phyloP scores from a whole-genome alignment of 805 yeast species.

The Myxozyma geophila region DNA sequence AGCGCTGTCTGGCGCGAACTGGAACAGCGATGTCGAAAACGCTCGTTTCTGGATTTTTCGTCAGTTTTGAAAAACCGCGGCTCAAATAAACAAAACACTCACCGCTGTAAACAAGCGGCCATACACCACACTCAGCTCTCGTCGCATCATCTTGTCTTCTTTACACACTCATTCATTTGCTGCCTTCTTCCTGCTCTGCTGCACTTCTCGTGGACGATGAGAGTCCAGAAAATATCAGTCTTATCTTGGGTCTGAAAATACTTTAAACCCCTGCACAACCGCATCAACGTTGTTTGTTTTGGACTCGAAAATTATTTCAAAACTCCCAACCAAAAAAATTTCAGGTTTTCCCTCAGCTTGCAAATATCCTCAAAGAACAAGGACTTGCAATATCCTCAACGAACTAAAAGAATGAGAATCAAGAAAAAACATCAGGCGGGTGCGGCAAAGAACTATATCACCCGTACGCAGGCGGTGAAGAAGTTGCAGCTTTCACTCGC shows the following conservation, averaged over 20 bases:
- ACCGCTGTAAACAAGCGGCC: too few relatives aligned
- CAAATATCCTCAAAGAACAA: too few relatives aligned
- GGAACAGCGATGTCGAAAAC: too few relatives aligned
- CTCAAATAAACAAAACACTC: too few relatives aligned
- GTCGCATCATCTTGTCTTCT: too few relatives aligned
- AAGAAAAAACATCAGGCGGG: slow-evolving; percentile 84
- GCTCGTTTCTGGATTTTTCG: too few relatives aligned
- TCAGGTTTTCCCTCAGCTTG: neutral
- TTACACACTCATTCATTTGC: too few relatives aligned
- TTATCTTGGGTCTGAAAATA: neutral
- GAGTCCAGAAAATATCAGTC: neutral
- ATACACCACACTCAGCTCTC: too few relatives aligned
- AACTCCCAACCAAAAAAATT: slow-evolving; percentile 14
- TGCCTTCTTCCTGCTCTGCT: too few relatives aligned
- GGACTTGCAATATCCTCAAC: too few relatives aligned
- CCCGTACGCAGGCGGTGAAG: slow-evolving; percentile 92
- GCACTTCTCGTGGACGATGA: neutral
- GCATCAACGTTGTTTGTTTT: neutral
- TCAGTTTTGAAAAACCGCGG: too few relatives aligned
- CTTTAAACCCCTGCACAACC: slow-evolving; percentile 9
- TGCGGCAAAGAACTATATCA: slow-evolving; percentile 88
- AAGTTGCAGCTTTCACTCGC: slow-evolving; percentile 91
- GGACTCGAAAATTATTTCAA: neutral
- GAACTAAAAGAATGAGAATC: slow-evolving; percentile 50
- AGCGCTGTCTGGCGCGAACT: too few relatives aligned